phyloP scores from a whole-genome alignment of 2,329 filamentous ascomycete species.

The Fusarium beomiforme region DNA sequence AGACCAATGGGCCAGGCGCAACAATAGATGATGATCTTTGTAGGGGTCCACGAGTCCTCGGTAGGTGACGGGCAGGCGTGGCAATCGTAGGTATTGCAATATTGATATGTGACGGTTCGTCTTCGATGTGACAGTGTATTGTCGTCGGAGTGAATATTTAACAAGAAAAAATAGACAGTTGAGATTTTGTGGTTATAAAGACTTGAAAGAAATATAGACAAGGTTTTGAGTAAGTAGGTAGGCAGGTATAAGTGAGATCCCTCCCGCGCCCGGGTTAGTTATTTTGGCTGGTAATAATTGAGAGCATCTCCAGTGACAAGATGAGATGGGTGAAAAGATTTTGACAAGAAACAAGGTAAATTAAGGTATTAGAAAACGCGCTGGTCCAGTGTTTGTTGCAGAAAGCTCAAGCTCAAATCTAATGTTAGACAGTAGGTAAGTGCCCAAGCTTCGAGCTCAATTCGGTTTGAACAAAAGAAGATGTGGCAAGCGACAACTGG shows the following conservation, averaged over 20 bases:
- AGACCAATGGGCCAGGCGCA: constrained; percentile 16
- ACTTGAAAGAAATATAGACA: not conserved
- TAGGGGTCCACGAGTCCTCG: constrained; percentile 20
- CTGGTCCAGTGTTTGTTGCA: not conserved
- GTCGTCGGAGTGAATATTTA: constrained; percentile 10
- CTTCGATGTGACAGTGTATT: not conserved
- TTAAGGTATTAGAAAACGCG: constrained; percentile 12
- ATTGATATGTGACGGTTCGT: not conserved
- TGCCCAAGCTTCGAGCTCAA: not conserved
- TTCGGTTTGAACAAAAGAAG: constrained; percentile 3
- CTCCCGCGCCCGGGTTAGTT: not conserved
- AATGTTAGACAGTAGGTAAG: not conserved
- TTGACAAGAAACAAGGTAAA: constrained; percentile 1
- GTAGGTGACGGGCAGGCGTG: constrained; percentile 7
- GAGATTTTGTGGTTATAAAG: not conserved
- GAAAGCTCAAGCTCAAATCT: not conserved
- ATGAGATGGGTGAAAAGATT: not conserved
- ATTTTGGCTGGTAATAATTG: constrained; percentile 2
- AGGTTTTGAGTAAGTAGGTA: not conserved
- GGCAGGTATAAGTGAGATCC: not conserved
- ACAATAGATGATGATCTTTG: constrained; percentile 31
- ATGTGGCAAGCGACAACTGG: constrained; percentile 22
- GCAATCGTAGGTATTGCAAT: not conserved
- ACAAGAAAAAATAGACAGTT: not conserved
- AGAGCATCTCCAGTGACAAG: not conserved